A percentile compares a stretch with the other conserved stretches of the same genome.
These are phyloP conservation scores for Grifola frondosa DNA, from an alignment of 1,284 basidiomycete species.

Conservation along the genomic window DNA sequence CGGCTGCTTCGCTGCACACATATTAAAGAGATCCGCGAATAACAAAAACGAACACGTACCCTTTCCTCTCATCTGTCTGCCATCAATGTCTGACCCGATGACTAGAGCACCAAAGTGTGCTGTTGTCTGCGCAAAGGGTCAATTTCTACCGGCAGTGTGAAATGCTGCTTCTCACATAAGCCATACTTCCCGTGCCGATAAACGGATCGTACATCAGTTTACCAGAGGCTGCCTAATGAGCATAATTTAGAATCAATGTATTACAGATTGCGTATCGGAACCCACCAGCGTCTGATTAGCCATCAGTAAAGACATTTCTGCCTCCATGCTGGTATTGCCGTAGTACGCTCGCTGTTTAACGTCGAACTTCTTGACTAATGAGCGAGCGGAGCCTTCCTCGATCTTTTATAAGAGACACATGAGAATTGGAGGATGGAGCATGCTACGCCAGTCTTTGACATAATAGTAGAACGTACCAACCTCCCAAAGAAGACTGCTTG, in stretches of 20 bases:
- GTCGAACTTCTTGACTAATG: conserved; percentile 70
- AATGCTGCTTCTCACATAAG: conserved; percentile 67
- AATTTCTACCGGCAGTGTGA: neutral
- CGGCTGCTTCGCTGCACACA: conserved; percentile 47
- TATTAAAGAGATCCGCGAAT: neutral
- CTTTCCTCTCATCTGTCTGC: conserved; percentile 95
- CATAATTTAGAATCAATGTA: neutral
- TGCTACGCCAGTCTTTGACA: neutral
- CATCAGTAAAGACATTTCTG: conserved; percentile 93
- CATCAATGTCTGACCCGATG: conserved; percentile 96
- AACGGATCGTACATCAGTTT: conserved; percentile 97
- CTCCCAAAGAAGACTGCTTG: conserved; percentile 78
- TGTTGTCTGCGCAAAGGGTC: conserved; percentile 50
- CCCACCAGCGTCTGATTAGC: conserved; percentile 89
- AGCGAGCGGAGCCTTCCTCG: conserved; percentile 69
- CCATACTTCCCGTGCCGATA: conserved; percentile 94
- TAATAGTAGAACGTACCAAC: conserved; percentile 61
- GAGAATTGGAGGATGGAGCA: neutral
- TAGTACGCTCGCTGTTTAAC: conserved; percentile 91
- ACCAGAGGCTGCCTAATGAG: conserved; percentile 73
- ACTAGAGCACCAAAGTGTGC: conserved; percentile 89
- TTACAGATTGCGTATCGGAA: neutral
- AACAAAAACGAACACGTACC: conserved; percentile 36
- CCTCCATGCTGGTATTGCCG: conserved; percentile 98
- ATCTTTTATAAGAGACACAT: conserved; percentile 55